Evolutionary conservation across 2,329 filamentous ascomycete species (phyloP).

Genomic region (Fusarium citri): DNA sequence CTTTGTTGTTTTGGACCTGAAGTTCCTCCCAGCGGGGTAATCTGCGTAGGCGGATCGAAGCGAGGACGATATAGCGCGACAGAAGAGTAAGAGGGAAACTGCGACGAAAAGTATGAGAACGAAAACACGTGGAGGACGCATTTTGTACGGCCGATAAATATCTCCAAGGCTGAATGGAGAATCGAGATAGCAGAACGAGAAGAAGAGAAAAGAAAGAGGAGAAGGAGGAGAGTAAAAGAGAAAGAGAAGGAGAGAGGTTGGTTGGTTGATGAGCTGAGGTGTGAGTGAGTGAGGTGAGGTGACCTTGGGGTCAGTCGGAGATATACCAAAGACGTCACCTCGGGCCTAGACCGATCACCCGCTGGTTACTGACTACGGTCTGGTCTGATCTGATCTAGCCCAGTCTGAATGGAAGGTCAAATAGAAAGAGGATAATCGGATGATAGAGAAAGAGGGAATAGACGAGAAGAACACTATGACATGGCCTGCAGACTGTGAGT

Average conservation of each 20-base stretch:
- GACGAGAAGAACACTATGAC: conserved; percentile 7
- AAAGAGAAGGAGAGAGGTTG: conserved; percentile 7
- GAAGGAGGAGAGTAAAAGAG: conserved; percentile 16
- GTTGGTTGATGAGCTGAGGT: conserved; percentile 36
- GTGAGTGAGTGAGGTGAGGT: conserved; percentile 38
- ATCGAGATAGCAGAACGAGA: neutral
- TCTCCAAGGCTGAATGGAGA: conserved; percentile 14
- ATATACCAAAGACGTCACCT: conserved; percentile 43
- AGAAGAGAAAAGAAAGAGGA: conserved; percentile 12
- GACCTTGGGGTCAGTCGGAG: conserved; percentile 37
- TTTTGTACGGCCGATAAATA: conserved; percentile 49
- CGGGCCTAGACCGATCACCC: conserved; percentile 34
- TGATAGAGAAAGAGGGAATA: neutral
- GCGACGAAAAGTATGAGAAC: conserved; percentile 66
- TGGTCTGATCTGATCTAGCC: neutral
- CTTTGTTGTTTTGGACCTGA: conserved; percentile 38
- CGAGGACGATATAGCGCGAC: conserved; percentile 62
- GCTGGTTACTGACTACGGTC: neutral
- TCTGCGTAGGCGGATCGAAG: conserved; percentile 44
- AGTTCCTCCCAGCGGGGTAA: conserved; percentile 46
- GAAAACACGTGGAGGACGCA: conserved; percentile 66
- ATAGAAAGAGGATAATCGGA: conserved; percentile 3
- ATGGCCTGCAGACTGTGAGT: neutral
- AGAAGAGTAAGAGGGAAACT: conserved; percentile 66
- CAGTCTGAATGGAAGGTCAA: conserved; percentile 1